Evolutionary conservation across 768 basidiomycete species (phyloP).

Genomic region (Lactarius hengduanensis): DNA sequence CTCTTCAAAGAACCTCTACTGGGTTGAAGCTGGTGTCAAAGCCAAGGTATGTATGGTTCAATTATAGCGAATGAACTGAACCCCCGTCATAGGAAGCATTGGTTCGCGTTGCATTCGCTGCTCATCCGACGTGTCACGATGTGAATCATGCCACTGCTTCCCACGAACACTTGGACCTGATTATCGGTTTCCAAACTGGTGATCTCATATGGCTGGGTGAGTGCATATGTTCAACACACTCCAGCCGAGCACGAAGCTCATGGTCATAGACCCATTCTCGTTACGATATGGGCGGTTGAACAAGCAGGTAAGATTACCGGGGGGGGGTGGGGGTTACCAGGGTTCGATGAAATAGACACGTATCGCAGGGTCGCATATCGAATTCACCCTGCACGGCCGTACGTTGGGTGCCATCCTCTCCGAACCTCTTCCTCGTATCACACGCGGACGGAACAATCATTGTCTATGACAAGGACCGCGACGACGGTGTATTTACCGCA

Average conservation of each 20-base stretch:
- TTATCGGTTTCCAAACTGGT: conserved; percentile 93
- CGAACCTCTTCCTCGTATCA: conserved; percentile 79
- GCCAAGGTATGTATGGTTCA: conserved; percentile 57
- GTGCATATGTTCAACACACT: conserved; percentile 27
- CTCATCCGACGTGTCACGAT: conserved; percentile 88
- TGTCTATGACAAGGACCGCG: conserved; percentile 88
- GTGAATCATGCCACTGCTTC: conserved; percentile 78
- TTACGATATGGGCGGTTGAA: conserved; percentile 84
- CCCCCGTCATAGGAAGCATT: conserved; percentile 68
- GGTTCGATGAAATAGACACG: conserved; percentile 9
- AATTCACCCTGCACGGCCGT: conserved; percentile 85
- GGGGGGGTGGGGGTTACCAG: background rate
- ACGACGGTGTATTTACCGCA: conserved; percentile 74
- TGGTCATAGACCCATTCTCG: conserved; percentile 64
- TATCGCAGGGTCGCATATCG: conserved; percentile 67
- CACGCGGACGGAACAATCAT: conserved; percentile 89
- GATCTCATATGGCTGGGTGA: conserved; percentile 94
- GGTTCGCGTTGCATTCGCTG: conserved; percentile 79
- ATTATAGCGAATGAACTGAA: background rate
- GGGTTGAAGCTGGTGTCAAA: conserved; percentile 85
- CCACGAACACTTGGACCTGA: conserved; percentile 75
- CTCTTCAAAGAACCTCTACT: conserved; percentile 75
- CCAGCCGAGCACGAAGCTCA: conserved; percentile 10
- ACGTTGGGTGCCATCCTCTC: conserved; percentile 80
- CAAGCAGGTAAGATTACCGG: conserved; percentile 57